Evolutionary conservation across 1,284 basidiomycete species (phyloP).

Genomic region (Sporisorium graminicola): DNA sequence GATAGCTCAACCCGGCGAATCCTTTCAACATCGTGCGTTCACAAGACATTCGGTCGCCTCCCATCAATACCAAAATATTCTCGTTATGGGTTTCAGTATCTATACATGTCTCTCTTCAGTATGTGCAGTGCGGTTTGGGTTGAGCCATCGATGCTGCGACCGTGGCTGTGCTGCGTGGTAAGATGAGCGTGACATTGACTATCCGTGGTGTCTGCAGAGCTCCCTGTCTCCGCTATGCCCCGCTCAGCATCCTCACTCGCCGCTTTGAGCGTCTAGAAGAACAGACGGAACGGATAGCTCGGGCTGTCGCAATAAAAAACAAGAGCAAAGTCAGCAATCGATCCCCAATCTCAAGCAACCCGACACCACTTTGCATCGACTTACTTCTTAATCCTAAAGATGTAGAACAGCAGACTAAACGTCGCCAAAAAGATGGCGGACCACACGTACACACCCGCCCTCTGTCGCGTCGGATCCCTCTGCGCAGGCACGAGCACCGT

Average conservation of each 20-base stretch:
- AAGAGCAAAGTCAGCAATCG: neutral
- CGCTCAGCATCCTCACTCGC: neutral
- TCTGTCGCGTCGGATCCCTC: conserved; percentile 79
- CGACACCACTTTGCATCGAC: conserved; percentile 58
- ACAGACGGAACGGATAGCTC: conserved; percentile 57
- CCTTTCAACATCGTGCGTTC: too few species aligned
- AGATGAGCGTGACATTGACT: neutral
- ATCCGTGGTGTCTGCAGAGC: neutral
- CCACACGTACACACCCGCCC: conserved; percentile 90
- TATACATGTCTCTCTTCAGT: too few species aligned
- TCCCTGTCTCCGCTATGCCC: too few species aligned
- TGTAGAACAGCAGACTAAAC: conserved; percentile 86
- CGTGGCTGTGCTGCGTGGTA: neutral
- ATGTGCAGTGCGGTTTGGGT: too few species aligned
- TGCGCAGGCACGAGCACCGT: conserved; percentile 85
- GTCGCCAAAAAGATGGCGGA: conserved; percentile 83
- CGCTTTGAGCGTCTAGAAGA: conserved; percentile 30
- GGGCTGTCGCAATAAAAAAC: conserved; percentile 20
- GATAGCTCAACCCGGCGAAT: too few species aligned
- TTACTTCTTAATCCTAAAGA: conserved; percentile 93
- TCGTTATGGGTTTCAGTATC: neutral
- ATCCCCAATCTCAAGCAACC: neutral
- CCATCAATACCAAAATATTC: too few species aligned
- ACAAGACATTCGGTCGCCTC: too few species aligned
- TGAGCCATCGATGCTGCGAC: too few species aligned